Base-by-base conservation (phyloP, 169 alveolate species). In the Eimeria necatrix region DNA sequence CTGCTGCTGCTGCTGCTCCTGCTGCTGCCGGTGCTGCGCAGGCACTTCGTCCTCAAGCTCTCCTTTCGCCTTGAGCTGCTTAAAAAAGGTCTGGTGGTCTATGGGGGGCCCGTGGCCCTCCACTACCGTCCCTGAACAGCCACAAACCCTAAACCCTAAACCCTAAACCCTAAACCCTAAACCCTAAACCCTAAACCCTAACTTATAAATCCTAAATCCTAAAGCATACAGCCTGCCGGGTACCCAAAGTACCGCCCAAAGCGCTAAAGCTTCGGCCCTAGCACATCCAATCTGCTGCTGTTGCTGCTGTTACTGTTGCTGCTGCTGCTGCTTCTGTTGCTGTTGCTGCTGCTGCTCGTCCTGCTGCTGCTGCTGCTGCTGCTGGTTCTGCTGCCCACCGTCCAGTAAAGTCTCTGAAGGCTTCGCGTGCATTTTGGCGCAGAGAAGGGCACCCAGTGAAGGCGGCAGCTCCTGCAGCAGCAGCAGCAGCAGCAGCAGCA, bases 391-490 rank as follows among this genome's bases (percentile, higher is more conserved):
- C 10, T 51, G 41, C 81, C 93, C 70, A 46, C 93, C 95, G 22
- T 74, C 93, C 4, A 93, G 88, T 61, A 93, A 32, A 64, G 64
- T 88, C 53, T 81, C 96, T 8, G 93, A 70, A 12, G 96, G 93
- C 46, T 46, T 48, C 41, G 68, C 83, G 12, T 76, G 49, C 83
- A 93, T 9, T 70, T 52, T 12, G 7, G 94, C 41, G 86, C 98
- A 97, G 64, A 97, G 93, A 48, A 88, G 95, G 4, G 96, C 94
- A 3, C 97, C 98, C 61, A 97, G 76, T 3, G 96, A 94, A 22
- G 96, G 84, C 4, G 98, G 98, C 53, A 97, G 86, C 86, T 97
- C 98, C 88, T 98, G 97, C 60, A 26, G 61, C 78, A 61, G 26
- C 59, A 24, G 22, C 83, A n/a, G 83, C 51, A 71, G 16, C 73